Conservation (phyloP, 1,284 basidiomycete genomes). For the Wolfiporia cocos region DNA sequence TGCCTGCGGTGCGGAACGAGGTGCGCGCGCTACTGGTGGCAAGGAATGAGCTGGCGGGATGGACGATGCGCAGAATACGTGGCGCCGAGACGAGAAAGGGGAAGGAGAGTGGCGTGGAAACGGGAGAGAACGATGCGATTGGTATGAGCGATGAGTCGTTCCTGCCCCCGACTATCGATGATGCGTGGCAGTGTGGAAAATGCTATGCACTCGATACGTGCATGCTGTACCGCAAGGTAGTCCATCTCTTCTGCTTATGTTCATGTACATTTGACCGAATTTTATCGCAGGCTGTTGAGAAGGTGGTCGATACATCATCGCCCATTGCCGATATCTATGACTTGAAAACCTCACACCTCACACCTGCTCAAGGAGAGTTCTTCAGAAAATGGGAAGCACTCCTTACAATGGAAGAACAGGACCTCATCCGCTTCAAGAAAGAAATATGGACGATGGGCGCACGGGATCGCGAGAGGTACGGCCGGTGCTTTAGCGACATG, state of each 20-base stretch:
- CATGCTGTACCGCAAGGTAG: slow-evolving; percentile 89
- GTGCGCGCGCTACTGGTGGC: slow-evolving; percentile 76
- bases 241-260: not conserved
- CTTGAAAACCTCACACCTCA: slow-evolving; percentile 79
- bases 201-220: slow-evolving; percentile 87
- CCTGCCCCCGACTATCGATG: slow-evolving; percentile 85
- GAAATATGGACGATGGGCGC: slow-evolving; percentile 95
- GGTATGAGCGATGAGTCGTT: slow-evolving; percentile 46
- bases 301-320: slow-evolving; percentile 50
- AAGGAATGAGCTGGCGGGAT: slow-evolving; percentile 84
- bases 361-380: slow-evolving; percentile 63
- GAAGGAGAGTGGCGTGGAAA: slow-evolving; percentile 9
- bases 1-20: slow-evolving; percentile 77
- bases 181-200: slow-evolving; percentile 68
- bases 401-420: slow-evolving; percentile 86
- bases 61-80: slow-evolving; percentile 43
- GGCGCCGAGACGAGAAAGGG: slow-evolving; percentile 18
- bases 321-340: slow-evolving; percentile 74
- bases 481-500: slow-evolving; percentile 82
- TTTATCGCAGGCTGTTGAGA: slow-evolving; percentile 61
- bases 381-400: slow-evolving; percentile 91
- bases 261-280: slow-evolving; percentile 1
- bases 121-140: not conserved
- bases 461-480: slow-evolving; percentile 69
- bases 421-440: slow-evolving; percentile 75